These are phyloP conservation scores for Boletus sp. DNA, from an alignment of 768 basidiomycete species.

Conservation along the genomic window DNA sequence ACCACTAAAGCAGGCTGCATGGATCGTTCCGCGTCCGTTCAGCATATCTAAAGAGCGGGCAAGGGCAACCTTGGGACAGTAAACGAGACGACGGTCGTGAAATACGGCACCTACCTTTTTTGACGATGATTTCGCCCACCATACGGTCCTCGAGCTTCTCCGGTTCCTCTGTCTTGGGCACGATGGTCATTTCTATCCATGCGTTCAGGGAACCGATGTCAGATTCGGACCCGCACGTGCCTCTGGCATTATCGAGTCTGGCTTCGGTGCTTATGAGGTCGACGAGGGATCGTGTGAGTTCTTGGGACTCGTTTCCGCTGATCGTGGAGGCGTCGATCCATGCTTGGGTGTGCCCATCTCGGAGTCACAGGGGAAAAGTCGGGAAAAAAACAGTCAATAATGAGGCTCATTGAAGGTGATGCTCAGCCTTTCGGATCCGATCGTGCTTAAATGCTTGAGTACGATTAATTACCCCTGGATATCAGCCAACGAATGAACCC, in stretches of 20 bases:
- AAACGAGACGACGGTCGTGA: neutral
- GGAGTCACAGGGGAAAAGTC: neutral
- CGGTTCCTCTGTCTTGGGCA: slow-evolving; percentile 44
- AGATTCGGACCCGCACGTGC: slow-evolving; percentile 21
- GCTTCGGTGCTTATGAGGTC: slow-evolving; percentile 11
- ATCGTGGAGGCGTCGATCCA: slow-evolving; percentile 21
- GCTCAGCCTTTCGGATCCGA: too few species aligned
- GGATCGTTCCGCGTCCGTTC: slow-evolving; percentile 44
- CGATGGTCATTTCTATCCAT: slow-evolving; percentile 42
- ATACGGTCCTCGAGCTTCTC: slow-evolving; percentile 40
- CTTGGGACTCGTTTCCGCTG: slow-evolving; percentile 27
- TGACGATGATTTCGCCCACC: slow-evolving; percentile 42
- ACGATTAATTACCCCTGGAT: too few species aligned
- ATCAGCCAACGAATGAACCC: too few species aligned
- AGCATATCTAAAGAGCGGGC: slow-evolving; percentile 48
- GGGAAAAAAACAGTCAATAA: too few species aligned
- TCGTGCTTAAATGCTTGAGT: too few species aligned
- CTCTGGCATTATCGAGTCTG: slow-evolving; percentile 6
- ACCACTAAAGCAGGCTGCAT: slow-evolving; percentile 17
- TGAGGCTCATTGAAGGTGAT: too few species aligned
- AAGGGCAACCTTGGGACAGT: neutral
- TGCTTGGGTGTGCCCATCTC: slow-evolving; percentile 13
- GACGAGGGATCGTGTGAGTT: slow-evolving; percentile 28
- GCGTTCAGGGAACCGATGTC: slow-evolving; percentile 23
- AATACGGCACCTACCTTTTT: slow-evolving; percentile 33